Evolutionary conservation across 352 stramenopile genomes (phyloP), one percentile per base, ranked within the genome.

Genomic region (Phytophthora podocarpi): DNA sequence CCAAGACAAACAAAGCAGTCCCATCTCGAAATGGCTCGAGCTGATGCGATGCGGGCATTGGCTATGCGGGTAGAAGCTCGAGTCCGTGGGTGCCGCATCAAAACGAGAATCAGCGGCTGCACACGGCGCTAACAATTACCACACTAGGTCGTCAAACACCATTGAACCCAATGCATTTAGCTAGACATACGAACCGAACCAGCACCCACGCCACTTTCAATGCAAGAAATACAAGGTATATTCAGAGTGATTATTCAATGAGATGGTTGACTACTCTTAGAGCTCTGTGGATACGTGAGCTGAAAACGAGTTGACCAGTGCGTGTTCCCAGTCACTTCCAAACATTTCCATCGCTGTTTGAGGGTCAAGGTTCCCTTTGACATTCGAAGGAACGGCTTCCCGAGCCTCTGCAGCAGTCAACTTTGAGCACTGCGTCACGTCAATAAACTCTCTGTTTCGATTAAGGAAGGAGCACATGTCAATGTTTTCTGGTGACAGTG

Each of bases 301-400:
- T 10, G 35, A 57, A 30, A 57, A 57, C 6, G 49, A 32, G 35
- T 36, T 57, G 5, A 30, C 16, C 24, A 48, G 21, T 5, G 49
- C 36, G 12, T 47, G 35, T 15, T 47, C 35, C 35, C 35, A 48
- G 12, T 57, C 35, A 18, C 49, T 57, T 18, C 48, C 35, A 21
- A 57, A 40, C 35, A 57, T 47, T 26, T 35, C 35, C 35, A 57
- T 47, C 9, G 48, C 7, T 1, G 8, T 57, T 46, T 36, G 23
- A n/a, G 35, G 49, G 8, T 48, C 49, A 5, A 45, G 31, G 7
- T 54, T 40, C 30, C 42, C 30, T 42, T 2, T 15, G 2, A 54
- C 31, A 21, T 54, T 54, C 8, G 46, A 42, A 23, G 32, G 31
- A n/a, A 54, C 20, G 13, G 46, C 31, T 6, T 34, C 7, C 4